Evolutionary conservation across 495 filamentous ascomycete species (phyloP), one percentile per base, ranked within the genome.

Genomic region (Neurospora sublineolata): DNA sequence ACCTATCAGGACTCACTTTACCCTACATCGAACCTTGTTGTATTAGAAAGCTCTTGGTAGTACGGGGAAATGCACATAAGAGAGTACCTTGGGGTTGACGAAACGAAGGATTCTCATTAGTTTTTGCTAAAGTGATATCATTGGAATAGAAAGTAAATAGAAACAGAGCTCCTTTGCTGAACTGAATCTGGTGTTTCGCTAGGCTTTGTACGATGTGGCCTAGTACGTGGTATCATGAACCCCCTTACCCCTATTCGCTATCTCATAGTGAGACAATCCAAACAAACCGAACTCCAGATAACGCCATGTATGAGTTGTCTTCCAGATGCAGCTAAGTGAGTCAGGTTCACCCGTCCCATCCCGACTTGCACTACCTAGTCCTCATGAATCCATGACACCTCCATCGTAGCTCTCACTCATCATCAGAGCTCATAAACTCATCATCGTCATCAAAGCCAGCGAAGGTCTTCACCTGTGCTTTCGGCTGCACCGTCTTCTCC

Each of bases 381-480:
- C 33, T 4, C 11, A 7, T 69, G 20, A 74, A 9, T 40, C 36
- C 38, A 72, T 76, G 20, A 68, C 75, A 8, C 75, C 78, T 16
- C 79, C 76, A 37, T 82, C 77, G 37, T 82, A 78, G 30, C 85
- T 86, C 67, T 89, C 89, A 64, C 30, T 92, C 90, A 0, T 90
- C 90, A 67, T 92, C 89, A 44, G 89, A 87, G 75, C 89, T 94
- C 90, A 94, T 93, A 71, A 92, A 94, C 75, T 95, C 94, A 73
- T 94, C 91, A 71, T 97, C 94, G 58, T 95, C 93, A 77, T 97
- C 94, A 76, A 95, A 97, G 4, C 93, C 93, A 73, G 92, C 88
- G 77, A 92, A 95, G 11, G 82, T 88, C 73, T 83, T 76, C 1
- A 44, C 68, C 39, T 70, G 20, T 78, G 4, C 82, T 14, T 64